phyloP scores from a whole-genome alignment of 106 monocot genomes.

The Phalaenopsis equestris region DNA sequence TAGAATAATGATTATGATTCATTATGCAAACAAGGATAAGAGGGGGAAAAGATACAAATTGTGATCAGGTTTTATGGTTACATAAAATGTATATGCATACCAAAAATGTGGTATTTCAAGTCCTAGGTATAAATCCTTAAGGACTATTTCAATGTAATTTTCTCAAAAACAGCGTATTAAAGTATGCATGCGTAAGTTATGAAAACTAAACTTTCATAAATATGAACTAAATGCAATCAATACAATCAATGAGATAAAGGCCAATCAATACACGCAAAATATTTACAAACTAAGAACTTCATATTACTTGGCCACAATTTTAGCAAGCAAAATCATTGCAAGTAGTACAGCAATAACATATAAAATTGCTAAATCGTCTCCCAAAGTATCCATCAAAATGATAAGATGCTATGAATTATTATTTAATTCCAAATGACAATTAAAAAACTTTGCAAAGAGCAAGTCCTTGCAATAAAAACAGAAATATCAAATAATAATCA shows the following conservation, averaged over 20 bases:
- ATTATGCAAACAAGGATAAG: no score
- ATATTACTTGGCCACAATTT: not conserved
- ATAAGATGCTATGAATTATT: not conserved
- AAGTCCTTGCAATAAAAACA: not conserved
- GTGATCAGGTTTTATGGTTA: no score
- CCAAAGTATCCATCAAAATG: not conserved
- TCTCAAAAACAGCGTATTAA: no score
- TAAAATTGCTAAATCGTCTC: not conserved
- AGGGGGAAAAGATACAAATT: no score
- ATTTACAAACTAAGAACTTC: not conserved
- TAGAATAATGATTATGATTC: no score
- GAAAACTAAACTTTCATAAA: no score
- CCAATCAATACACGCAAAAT: not conserved
- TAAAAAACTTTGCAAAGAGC: not conserved
- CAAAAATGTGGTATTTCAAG: no score
- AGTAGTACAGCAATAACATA: not conserved
- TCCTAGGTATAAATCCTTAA: no score
- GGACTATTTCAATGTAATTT: no score
- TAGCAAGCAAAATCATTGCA: not conserved
- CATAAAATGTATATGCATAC: no score
- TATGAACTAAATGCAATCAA: no score
- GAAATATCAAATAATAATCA: not conserved
- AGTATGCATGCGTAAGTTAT: no score
- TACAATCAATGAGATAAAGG: not conserved
- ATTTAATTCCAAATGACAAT: not conserved